phyloP scores from a whole-genome alignment of 2,329 filamentous ascomycete species.

The Fusarium setosum region DNA sequence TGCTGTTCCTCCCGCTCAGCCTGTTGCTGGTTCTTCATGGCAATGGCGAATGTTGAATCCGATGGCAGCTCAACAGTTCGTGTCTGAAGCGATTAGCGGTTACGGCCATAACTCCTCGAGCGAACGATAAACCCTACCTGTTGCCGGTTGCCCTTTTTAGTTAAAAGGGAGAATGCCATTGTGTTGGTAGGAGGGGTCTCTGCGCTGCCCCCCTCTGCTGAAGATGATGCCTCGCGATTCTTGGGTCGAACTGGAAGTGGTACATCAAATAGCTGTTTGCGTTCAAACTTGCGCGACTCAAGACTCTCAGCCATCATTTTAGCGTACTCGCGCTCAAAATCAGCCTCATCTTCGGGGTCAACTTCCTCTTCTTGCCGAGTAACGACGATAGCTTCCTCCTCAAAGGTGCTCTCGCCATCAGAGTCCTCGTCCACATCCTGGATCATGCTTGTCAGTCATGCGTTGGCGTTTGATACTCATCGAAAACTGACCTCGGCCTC shows the following conservation, averaged over 20 bases:
- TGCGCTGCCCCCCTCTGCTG: constrained; percentile 41
- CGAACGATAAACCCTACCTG: constrained; percentile 68
- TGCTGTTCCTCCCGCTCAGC: constrained; percentile 97
- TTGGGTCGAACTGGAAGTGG: constrained; percentile 88
- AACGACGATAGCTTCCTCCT: constrained; percentile 92
- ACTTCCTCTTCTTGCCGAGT: constrained; percentile 90
- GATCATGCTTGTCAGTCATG: constrained; percentile 26
- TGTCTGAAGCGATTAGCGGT: constrained; percentile 66
- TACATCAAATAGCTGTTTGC: constrained; percentile 95
- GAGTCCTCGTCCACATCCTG: constrained; percentile 63
- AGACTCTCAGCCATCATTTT: constrained; percentile 99
- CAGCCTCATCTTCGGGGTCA: constrained; percentile 93
- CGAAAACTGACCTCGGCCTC: constrained; percentile 63
- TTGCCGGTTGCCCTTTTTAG: constrained; percentile 94
- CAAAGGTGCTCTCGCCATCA: constrained; percentile 71
- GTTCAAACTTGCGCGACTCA: constrained; percentile 95
- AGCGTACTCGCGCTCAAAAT: constrained; percentile 97
- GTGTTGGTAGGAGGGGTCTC: constrained; percentile 58
- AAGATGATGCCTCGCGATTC: constrained; percentile 65
- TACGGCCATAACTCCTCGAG: not conserved
- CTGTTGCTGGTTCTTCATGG: constrained; percentile 95
- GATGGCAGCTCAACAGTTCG: constrained; percentile 90
- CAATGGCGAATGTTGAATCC: constrained; percentile 93
- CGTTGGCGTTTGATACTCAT: not conserved
- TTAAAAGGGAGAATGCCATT: constrained; percentile 98